These are phyloP conservation scores for Andrographis paniculata DNA, from an alignment of 305 asterid genomes.

Conservation along the genomic window DNA sequence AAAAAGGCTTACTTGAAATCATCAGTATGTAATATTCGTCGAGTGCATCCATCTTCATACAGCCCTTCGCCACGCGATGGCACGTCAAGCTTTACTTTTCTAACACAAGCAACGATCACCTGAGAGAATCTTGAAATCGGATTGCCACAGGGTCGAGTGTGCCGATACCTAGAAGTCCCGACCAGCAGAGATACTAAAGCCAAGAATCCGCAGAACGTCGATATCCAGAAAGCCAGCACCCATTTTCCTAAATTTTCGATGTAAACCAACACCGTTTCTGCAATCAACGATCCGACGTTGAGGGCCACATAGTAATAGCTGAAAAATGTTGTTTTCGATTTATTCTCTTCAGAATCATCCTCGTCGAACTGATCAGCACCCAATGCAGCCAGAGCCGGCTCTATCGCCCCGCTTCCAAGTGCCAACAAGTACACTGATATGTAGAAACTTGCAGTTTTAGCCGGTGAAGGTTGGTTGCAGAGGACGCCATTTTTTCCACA, in stretches of 20 bases:
- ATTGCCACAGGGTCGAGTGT: conserved; percentile 48
- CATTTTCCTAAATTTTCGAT: conserved; percentile 60
- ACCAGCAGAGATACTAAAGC: conserved; percentile 41
- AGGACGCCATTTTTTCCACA: conserved; percentile 49
- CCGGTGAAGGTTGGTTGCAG: conserved; percentile 43
- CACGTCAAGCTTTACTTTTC: conserved; percentile 35
- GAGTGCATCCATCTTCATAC: conserved; percentile 30
- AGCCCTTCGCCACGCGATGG: conserved; percentile 50
- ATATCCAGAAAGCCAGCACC: conserved; percentile 78
- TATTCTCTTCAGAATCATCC: conserved; percentile 55
- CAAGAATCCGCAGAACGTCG: conserved; percentile 54
- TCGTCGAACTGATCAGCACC: conserved; percentile 95
- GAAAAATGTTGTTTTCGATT: conserved; percentile 52
- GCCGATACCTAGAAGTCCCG: conserved; percentile 57
- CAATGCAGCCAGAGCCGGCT: conserved; percentile 74
- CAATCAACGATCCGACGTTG: conserved; percentile 70
- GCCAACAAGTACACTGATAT: conserved; percentile 63
- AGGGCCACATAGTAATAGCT: conserved; percentile 78
- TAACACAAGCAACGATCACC: conserved; percentile 58
- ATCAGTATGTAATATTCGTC: conserved; percentile 43
- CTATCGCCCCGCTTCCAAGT: conserved; percentile 80
- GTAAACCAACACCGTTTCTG: conserved; percentile 67
- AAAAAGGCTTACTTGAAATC: conserved; percentile 54
- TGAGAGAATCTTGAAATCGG: conserved; percentile 63
- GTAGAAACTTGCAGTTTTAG: conserved; percentile 53